Evolutionary conservation across 805 yeast species (phyloP).

Genomic region (Diddensiella santjacobensis): DNA sequence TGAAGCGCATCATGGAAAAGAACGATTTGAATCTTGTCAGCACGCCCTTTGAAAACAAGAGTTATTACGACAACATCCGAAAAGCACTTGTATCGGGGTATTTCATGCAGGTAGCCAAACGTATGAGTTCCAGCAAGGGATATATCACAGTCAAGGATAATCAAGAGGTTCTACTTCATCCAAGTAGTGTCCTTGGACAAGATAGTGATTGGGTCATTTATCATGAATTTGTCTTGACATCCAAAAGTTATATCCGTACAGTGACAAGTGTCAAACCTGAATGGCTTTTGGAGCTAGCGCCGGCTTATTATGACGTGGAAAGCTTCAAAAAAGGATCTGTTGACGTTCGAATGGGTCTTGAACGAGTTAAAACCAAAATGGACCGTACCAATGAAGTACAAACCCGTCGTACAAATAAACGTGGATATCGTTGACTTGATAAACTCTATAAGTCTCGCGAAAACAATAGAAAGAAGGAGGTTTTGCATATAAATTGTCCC

Average conservation of each 20-base stretch:
- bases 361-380: constrained; percentile 50
- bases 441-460: not conserved
- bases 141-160: constrained; percentile 91
- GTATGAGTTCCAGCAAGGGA: constrained; percentile 54
- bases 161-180: constrained; percentile 93
- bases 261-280: constrained; percentile 89
- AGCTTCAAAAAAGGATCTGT: constrained; percentile 68
- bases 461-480: not conserved
- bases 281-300: constrained; percentile 82
- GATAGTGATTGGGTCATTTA: constrained; percentile 92
- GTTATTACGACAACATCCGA: constrained; percentile 72
- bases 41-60: constrained; percentile 59
- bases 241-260: constrained; percentile 90
- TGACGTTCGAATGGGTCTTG: constrained; percentile 66
- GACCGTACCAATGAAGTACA: constrained; percentile 10
- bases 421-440: too few relatives aligned
- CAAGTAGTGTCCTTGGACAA: constrained; percentile 83
- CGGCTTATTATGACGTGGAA: constrained; percentile 60
- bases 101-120: constrained; percentile 97
- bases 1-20: constrained; percentile 76
- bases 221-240: constrained; percentile 91
- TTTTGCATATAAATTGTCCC: too few relatives aligned
- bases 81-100: constrained; percentile 89
- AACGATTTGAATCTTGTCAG: constrained; percentile 70
- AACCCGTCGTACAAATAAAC: too few relatives aligned